A percentile compares a stretch with the other conserved stretches of the same genome.
phyloP scores from a whole-genome alignment of 768 basidiomycete genomes.

The Mycena leptocephala region DNA sequence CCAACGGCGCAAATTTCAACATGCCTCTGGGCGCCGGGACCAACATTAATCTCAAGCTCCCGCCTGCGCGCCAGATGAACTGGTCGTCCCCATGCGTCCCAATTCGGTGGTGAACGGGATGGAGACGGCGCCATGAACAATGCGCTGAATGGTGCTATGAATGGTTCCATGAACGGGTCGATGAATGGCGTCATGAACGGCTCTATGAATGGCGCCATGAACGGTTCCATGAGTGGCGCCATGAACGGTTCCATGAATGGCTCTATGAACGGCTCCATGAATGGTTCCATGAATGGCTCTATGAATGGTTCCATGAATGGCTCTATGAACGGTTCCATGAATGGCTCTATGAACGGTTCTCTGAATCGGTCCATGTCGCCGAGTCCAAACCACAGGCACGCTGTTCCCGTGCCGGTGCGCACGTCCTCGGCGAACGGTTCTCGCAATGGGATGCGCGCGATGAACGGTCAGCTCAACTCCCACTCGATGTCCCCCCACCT shows the following conservation, averaged over 20 bases:
- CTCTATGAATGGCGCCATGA: neutral
- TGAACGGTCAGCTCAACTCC: slow-evolving; percentile 60
- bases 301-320: slow-evolving; percentile 44
- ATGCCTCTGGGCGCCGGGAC: slow-evolving; percentile 50
- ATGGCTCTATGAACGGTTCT: slow-evolving; percentile 43
- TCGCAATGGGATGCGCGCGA: slow-evolving; percentile 58
- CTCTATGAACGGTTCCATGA: slow-evolving; percentile 44
- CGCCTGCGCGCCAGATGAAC: slow-evolving; percentile 58
- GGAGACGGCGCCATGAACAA: no score
- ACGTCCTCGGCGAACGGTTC: slow-evolving; percentile 74
- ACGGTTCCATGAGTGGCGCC: neutral
- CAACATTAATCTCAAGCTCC: slow-evolving; percentile 62
- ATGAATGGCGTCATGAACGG: neutral
- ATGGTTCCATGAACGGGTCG: slow-evolving; percentile 39
- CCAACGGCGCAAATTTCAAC: slow-evolving; percentile 54
- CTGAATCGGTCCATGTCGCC: slow-evolving; percentile 49
- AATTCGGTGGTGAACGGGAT: slow-evolving; percentile 36
- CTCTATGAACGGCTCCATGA: slow-evolving; percentile 28
- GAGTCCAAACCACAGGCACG: slow-evolving; percentile 56
- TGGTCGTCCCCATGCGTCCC: slow-evolving; percentile 53
- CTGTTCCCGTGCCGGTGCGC: slow-evolving; percentile 58
- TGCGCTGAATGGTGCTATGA: no score
- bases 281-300: neutral
- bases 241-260: slow-evolving; percentile 26
- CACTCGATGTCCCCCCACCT: slow-evolving; percentile 67